Percentiles rank a stretch among this genome's conserved stretches.
Conservation (phyloP, 345 rosid genomes). For the Bruguiera sexangula region DNA sequence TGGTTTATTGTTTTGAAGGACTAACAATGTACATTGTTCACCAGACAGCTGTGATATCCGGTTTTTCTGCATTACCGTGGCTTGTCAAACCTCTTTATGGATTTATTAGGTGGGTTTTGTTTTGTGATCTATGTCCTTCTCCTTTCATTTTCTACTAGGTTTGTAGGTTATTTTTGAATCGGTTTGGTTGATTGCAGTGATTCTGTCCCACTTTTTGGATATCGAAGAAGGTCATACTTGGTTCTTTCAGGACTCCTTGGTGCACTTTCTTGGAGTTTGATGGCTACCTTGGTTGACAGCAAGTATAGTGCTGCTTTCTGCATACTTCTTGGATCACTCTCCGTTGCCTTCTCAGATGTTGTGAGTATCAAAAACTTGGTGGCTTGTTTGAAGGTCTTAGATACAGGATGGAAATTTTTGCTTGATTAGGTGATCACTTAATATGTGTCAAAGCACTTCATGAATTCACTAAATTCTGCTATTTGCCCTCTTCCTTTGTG, state of each 20-base stretch:
- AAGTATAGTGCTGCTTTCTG: constrained; percentile 79
- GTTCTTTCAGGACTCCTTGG: constrained; percentile 96
- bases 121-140: constrained; percentile 1
- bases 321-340: constrained; percentile 87
- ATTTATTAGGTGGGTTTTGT: constrained; percentile 65
- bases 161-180: constrained; percentile 7
- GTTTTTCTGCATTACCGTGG: constrained; percentile 96
- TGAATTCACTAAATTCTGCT: too few relatives aligned
- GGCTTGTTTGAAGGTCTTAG: background rate
- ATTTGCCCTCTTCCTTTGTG: background rate
- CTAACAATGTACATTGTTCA: constrained; percentile 52
- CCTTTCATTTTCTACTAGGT: background rate
- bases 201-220: constrained; percentile 86
- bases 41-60: constrained; percentile 97
- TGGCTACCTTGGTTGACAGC: constrained; percentile 86
- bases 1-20: constrained; percentile 15
- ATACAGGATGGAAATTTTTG: too few relatives aligned
- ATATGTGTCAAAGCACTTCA: too few relatives aligned
- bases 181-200: constrained; percentile 51
- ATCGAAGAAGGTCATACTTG: constrained; percentile 92
- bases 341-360: constrained; percentile 97
- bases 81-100: constrained; percentile 92
- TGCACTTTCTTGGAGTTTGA: constrained; percentile 92
- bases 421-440: too few relatives aligned
- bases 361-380: constrained; percentile 41